Evolutionary conservation across 1,284 basidiomycete genomes (phyloP).

Genomic region (Inonotus obliquus): DNA sequence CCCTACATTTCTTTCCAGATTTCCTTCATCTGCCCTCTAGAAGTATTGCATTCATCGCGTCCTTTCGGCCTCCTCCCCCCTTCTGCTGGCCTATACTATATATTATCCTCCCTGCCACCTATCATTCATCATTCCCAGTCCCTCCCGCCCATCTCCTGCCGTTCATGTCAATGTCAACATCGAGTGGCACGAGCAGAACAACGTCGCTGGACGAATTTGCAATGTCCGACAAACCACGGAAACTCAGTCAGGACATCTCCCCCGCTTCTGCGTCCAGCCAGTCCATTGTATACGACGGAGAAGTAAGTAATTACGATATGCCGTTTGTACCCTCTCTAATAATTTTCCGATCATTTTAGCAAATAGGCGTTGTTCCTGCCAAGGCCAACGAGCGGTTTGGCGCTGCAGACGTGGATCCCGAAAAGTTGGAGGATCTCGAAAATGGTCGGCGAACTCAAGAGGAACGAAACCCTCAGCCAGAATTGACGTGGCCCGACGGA

Average conservation of each 20-base stretch:
- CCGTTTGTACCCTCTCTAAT: not conserved
- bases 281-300: not conserved
- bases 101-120: not conserved
- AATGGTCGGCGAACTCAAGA: not conserved
- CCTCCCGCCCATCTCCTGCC: too few relatives aligned
- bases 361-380: not conserved
- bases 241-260: not conserved
- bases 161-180: constrained; percentile 4
- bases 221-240: not conserved
- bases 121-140: not conserved
- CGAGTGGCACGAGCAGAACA: constrained; percentile 6
- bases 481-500: constrained; percentile 20
- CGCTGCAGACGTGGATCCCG: not conserved
- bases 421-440: not conserved
- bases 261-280: not conserved
- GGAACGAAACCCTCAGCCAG: not conserved
- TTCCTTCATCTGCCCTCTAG: not conserved
- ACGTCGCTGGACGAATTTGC: not conserved
- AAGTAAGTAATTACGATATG: not conserved
- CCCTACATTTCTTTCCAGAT: not conserved
- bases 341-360: not conserved
- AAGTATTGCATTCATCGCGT: not conserved
- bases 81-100: not conserved
- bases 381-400: not conserved
- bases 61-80: not conserved